Evolutionary conservation across 2,329 filamentous ascomycete species (phyloP).

Genomic region (Aspergillus hortae): DNA sequence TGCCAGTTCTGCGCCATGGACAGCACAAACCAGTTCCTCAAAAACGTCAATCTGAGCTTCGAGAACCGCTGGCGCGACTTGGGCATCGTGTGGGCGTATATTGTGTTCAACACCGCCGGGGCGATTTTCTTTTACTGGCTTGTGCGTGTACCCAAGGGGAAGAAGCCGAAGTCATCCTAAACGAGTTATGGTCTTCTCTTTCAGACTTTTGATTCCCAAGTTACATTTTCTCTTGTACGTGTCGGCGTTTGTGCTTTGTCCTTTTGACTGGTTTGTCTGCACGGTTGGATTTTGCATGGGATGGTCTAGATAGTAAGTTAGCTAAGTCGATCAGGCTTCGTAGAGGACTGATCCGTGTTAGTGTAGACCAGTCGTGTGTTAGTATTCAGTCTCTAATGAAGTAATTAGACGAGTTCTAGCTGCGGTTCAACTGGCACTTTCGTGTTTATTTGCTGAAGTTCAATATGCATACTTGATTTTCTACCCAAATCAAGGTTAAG

Average conservation of each 20-base stretch:
- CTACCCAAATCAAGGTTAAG: no score
- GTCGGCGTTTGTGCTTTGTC: no score
- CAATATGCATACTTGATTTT: no score
- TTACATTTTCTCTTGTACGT: background rate
- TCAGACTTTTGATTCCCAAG: background rate
- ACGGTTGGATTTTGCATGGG: no score
- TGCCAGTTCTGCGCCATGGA: conserved; percentile 6
- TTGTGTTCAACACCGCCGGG: conserved; percentile 22
- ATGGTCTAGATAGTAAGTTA: no score
- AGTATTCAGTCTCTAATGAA: no score
- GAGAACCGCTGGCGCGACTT: conserved; percentile 4
- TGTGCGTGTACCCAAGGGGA: conserved; percentile 6
- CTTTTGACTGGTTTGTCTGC: no score
- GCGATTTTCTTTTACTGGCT: conserved; percentile 11
- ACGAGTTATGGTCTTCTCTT: background rate
- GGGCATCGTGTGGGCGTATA: conserved; percentile 19
- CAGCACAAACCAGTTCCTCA: conserved; percentile 2
- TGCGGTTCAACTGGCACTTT: no score
- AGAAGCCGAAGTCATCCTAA: background rate
- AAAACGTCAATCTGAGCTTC: background rate
- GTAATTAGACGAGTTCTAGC: no score
- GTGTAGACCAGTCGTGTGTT: no score
- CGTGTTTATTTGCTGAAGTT: no score
- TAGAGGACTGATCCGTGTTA: no score
- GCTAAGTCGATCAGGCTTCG: background rate